Evolutionary conservation across 139 green algal genomes (phyloP), one percentile per base, ranked within the genome.

Genomic region (Coccomyxa sp.): DNA sequence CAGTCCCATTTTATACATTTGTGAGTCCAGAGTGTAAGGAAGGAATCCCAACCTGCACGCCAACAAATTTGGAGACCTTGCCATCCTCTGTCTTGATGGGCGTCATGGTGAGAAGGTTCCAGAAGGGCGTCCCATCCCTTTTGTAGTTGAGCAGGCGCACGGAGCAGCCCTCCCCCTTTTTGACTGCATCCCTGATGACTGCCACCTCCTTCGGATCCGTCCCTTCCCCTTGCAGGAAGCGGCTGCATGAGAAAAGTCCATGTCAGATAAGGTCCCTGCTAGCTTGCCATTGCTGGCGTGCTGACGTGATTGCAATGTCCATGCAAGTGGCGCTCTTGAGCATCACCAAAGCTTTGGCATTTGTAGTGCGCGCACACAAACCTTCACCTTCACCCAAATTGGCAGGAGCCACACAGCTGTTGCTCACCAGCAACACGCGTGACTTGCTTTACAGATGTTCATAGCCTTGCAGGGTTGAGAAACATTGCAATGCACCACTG

Each of bases 101-200:
- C n/a, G 95, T 96, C 82, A 98, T 91, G 16, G 95, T 97, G 66
- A 99, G 92, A 83, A 98, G 90, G 90, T 99, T 99, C 96, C 96
- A 98, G 84, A 98, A 99, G 27, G 94, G 92, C 30, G 93, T 96
- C 57, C 96, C 96, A 76, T 98, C 93, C 83, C 95, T 94, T 67
- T 87, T 90, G 89, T 98, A 98, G 88, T 98, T 98, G 12, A 98
- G 90, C 77, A 98, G 89, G 21, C 95, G 89, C 63, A 96, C 93
- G 21, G 86, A 92, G 51, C 93, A 86, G 0, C 87, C 67, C 38
- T 91, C 91, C 38, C 91, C 92, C 7, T 89, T 86, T 45, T 90
- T 91, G 68, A 98, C 91, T 18, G 92, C 87, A 7, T 93, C 85
- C 13, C 95, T 89, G 45, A 99, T 90, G 79, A 94, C 94, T 12